Evolutionary conservation across 2,329 filamentous ascomycete genomes (phyloP).

Genomic region (Elsinoe batatas): DNA sequence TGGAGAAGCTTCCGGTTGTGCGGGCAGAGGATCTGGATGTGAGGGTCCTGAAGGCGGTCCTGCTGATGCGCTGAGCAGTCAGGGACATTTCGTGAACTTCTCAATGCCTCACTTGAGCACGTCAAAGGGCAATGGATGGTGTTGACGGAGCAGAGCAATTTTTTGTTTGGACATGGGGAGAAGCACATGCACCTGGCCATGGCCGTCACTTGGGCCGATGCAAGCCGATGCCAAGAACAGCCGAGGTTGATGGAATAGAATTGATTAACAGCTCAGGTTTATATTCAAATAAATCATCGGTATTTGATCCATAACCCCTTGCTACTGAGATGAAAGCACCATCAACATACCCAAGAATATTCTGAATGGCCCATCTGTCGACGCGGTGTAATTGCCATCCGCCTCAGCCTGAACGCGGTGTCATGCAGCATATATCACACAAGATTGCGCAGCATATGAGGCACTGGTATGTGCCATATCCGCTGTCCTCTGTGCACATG

Average conservation of each 20-base stretch:
- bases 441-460: too few relatives aligned
- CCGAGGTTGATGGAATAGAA: background rate
- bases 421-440: too few relatives aligned
- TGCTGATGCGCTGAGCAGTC: constrained; percentile 11
- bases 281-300: background rate
- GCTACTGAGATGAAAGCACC: background rate
- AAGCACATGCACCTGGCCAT: background rate
- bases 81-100: constrained; percentile 8
- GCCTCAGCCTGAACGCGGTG: too few relatives aligned
- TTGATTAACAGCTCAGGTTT: background rate
- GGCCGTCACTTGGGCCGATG: background rate
- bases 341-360: too few relatives aligned
- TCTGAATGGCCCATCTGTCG: too few relatives aligned
- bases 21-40: constrained; percentile 17
- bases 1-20: constrained; percentile 6
- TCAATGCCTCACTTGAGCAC: constrained; percentile 5
- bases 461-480: too few relatives aligned
- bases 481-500: too few relatives aligned
- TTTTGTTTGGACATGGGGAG: background rate
- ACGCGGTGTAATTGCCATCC: too few relatives aligned
- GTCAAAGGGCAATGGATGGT: constrained; percentile 8
- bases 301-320: background rate
- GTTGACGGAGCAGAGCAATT: constrained; percentile 4
- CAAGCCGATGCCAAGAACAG: constrained; percentile 8
- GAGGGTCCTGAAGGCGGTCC: constrained; percentile 10